Evolutionary conservation across 352 stramenopile genomes (phyloP).

Genomic region (Blastocystis sp.): DNA sequence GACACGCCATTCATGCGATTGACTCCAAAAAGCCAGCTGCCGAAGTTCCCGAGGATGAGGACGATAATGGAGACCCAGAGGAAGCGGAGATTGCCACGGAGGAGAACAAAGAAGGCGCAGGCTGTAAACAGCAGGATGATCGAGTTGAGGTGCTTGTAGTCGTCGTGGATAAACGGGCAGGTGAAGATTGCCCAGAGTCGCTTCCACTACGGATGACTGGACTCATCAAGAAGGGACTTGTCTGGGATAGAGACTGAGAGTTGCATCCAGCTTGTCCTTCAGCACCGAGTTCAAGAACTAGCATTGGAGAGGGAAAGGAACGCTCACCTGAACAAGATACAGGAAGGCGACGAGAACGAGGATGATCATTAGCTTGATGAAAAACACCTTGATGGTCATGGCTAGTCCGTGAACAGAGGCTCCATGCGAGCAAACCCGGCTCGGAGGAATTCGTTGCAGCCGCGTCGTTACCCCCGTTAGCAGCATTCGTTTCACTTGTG

Average conservation of each 20-base stretch:
- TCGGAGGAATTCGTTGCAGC: too few species aligned
- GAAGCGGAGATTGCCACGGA: constrained; percentile 37
- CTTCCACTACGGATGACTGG: not conserved
- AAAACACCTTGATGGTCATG: not conserved
- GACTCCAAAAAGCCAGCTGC: constrained; percentile 20
- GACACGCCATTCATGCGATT: constrained; percentile 48
- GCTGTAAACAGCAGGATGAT: constrained; percentile 21
- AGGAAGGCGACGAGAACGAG: not conserved
- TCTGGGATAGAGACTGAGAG: constrained; percentile 25
- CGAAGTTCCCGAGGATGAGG: constrained; percentile 35
- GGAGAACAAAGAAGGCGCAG: constrained; percentile 26
- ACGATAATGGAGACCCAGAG: constrained; percentile 31
- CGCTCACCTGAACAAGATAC: not conserved
- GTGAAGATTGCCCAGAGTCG: constrained; percentile 29
- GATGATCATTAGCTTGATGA: constrained; percentile 15
- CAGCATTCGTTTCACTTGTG: too few species aligned
- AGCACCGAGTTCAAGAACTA: constrained; percentile 6
- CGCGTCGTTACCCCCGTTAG: too few species aligned
- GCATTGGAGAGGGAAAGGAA: not conserved
- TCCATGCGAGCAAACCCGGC: too few species aligned
- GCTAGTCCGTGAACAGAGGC: not conserved
- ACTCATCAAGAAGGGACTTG: not conserved
- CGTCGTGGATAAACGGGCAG: constrained; percentile 44
- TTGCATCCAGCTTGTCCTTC: not conserved
- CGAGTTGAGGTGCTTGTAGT: constrained; percentile 26